These are phyloP conservation scores for Macrocystidia cucumis DNA, from an alignment of 1,284 basidiomycete genomes.

Conservation along the genomic window DNA sequence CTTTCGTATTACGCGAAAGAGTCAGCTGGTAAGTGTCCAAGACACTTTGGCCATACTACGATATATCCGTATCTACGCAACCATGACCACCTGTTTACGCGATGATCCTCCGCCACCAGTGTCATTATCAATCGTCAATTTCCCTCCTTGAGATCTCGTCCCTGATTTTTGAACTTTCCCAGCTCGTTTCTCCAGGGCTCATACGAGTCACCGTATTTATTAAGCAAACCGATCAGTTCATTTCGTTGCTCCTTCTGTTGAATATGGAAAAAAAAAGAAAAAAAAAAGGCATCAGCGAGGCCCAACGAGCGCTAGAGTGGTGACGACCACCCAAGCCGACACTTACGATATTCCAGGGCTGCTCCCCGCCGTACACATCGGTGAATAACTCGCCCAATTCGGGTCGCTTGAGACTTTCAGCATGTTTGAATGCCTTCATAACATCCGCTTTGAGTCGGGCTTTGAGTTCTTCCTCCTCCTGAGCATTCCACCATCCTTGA, in stretches of 20 bases:
- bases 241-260: constrained; percentile 74
- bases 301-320: constrained; percentile 1
- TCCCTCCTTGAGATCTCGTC: constrained; percentile 46
- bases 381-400: constrained; percentile 78
- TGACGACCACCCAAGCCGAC: not conserved
- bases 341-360: constrained; percentile 82
- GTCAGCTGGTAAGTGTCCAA: too few relatives aligned
- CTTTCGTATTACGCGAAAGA: too few relatives aligned
- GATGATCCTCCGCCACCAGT: too few relatives aligned
- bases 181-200: constrained; percentile 82
- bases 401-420: constrained; percentile 66
- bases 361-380: constrained; percentile 81
- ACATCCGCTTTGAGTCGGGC: constrained; percentile 67
- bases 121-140: too few relatives aligned
- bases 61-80: too few relatives aligned
- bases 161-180: constrained; percentile 73
- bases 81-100: too few relatives aligned
- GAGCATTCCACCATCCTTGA: constrained; percentile 80
- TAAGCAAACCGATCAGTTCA: constrained; percentile 68
- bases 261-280: not conserved
- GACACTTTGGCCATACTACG: too few relatives aligned
- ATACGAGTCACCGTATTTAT: constrained; percentile 80
- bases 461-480: constrained; percentile 70
- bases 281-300: constrained; percentile 1
- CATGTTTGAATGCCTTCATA: constrained; percentile 70